Base-by-base conservation (phyloP, 2,329 filamentous ascomycete genomes). In the Teratosphaeriaceae sp. region DNA sequence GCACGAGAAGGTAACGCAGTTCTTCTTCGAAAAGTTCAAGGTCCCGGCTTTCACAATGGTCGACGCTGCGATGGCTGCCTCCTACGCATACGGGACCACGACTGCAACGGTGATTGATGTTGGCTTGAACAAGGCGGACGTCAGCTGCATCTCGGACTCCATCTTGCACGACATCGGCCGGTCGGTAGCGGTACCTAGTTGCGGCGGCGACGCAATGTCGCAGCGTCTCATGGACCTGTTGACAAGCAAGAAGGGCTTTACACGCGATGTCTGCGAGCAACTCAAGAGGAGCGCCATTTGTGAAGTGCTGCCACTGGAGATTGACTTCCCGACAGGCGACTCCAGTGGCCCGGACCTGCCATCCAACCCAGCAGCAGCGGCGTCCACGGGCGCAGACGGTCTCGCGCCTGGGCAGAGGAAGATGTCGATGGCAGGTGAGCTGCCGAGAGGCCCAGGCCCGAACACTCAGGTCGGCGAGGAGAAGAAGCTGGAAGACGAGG, bases 1-100 rank as follows among this genome's bases (percentile, higher is more conserved):
- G 64, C 84, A 84, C 61, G 90, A 97, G 66, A 78, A 78, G 29
- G 82, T 98, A 52, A 85, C 89, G 12, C 87, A 92, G 50, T 98
- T 95, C 71, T 80, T 97, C 51, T 98, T 98, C 59, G 92, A 98
- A 67, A 94, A 92, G 67, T 95, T 94, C 61, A 92, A 90, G 69
- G 92, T 88, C 0, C 92, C 92, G 0, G 88, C 87, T 0, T 84
- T 98, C 40, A 89, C 85, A 55, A 75, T 97, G 49, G 84, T 98
- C 70, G 86, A 97, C 65, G 84, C 88, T 54, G 89, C 87, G 2
- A 69, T 94, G 36, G 89, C 92, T 20, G 85, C 88, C 1, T 83
- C 72, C 45, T 83, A 80, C 58, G 80, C 92, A 44, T 97, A 94
- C 59, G 89, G 88, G 9, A 76, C 88, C 22, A 75, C 82, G 23